phyloP scores from a whole-genome alignment of 2,329 filamentous ascomycete species.

The Sarocladium oryzae region DNA sequence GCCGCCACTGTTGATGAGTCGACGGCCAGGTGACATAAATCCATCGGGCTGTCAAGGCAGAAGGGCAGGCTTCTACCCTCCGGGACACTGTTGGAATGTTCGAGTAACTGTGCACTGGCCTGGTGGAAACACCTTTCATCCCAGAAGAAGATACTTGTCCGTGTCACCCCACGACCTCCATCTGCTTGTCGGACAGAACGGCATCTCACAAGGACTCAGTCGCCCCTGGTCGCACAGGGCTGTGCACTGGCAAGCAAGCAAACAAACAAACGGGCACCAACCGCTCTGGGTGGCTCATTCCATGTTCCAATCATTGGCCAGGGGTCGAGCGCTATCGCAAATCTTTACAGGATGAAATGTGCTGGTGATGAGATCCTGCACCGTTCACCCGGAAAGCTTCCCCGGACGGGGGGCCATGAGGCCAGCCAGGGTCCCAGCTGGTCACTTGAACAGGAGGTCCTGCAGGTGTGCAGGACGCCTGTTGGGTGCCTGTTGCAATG shows the following conservation, averaged over 20 bases:
- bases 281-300: neutral
- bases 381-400: constrained; percentile 13
- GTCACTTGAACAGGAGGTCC: constrained; percentile 8
- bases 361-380: constrained; percentile 10
- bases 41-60: neutral
- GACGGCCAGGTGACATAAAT: neutral
- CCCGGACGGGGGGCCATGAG: constrained; percentile 7
- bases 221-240: neutral
- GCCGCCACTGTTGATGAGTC: neutral
- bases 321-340: neutral
- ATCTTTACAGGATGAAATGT: neutral
- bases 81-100: neutral
- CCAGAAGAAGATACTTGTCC: constrained; percentile 1
- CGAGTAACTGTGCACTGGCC: neutral
- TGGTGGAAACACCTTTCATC: neutral
- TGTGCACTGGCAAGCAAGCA: neutral
- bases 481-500: neutral
- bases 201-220: neutral
- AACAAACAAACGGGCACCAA: neutral
- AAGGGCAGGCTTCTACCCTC: neutral
- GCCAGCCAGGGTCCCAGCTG: neutral
- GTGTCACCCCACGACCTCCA: neutral
- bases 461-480: constrained; percentile 1
- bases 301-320: neutral
- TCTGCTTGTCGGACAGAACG: neutral